A percentile compares a stretch with the other conserved stretches of the same genome.
Evolutionary conservation across 2,329 filamentous ascomycete genomes (phyloP).

Genomic region (Truncatella angustata): DNA sequence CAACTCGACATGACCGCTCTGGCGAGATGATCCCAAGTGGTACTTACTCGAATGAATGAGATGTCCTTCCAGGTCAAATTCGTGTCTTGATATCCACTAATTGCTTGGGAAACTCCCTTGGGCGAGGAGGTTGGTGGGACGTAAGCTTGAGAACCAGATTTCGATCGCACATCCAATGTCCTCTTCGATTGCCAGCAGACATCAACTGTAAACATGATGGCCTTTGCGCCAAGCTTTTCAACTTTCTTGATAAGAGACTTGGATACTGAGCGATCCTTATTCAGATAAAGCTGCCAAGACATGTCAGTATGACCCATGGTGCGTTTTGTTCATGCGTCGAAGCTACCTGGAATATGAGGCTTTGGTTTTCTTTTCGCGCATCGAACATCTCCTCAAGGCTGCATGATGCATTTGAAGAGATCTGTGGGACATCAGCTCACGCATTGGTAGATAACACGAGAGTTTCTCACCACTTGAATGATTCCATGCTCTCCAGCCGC

Average conservation of each 20-base stretch:
- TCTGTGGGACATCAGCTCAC: background rate
- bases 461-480: background rate
- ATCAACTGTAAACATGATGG: conserved; percentile 3
- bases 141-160: background rate
- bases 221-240: background rate
- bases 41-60: background rate
- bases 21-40: background rate
- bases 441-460: background rate
- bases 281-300: background rate
- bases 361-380: background rate
- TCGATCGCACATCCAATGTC: background rate
- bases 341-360: background rate
- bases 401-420: conserved; percentile 1
- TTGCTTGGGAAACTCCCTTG: background rate
- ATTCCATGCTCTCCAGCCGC: background rate
- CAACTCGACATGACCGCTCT: background rate
- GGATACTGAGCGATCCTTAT: background rate
- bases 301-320: background rate
- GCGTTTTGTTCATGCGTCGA: background rate
- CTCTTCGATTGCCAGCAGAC: background rate
- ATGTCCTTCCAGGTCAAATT: conserved; percentile 4
- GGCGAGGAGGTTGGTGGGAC: background rate
- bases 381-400: background rate
- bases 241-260: background rate
- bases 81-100: background rate